These are phyloP conservation scores for Phytophthora idaei DNA, from an alignment of 352 stramenopile species.

Conservation along the genomic window DNA sequence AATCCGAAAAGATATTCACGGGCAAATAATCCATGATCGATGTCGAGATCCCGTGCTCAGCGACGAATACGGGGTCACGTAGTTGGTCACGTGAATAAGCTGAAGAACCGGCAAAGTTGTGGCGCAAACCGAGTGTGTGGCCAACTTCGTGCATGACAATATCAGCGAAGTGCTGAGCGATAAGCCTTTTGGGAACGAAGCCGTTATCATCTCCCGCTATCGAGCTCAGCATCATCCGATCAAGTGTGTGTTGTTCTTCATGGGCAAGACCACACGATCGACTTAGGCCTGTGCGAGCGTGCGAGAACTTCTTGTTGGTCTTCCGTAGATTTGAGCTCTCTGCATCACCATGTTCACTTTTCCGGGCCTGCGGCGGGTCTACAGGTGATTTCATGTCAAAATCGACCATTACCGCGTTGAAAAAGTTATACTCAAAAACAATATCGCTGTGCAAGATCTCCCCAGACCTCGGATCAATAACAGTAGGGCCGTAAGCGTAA, in stretches of 20 bases:
- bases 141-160: conserved; percentile 91
- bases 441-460: conserved; percentile 91
- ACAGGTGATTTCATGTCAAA: conserved; percentile 57
- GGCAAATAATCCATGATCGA: conserved; percentile 91
- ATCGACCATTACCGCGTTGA: conserved; percentile 65
- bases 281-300: conserved; percentile 18
- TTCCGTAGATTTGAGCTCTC: neutral
- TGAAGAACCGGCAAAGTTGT: conserved; percentile 85
- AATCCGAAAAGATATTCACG: conserved; percentile 82
- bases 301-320: neutral
- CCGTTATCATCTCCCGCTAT: conserved; percentile 15
- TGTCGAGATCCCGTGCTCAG: conserved; percentile 53
- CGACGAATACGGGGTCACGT: conserved; percentile 54
- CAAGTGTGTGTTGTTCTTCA: conserved; percentile 41
- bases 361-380: conserved; percentile 25
- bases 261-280: conserved; percentile 53
- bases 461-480: conserved; percentile 80
- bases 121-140: conserved; percentile 84
- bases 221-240: conserved; percentile 48
- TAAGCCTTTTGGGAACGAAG: conserved; percentile 60
- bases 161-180: conserved; percentile 69
- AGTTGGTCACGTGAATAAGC: conserved; percentile 61
- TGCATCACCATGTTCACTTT: conserved; percentile 5
- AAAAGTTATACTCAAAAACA: conserved; percentile 87
- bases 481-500: conserved; percentile 66